A percentile compares a stretch with the other conserved stretches of the same genome.
phyloP scores from a whole-genome alignment of 2,329 filamentous ascomycete species.

The Xylaria sp. region DNA sequence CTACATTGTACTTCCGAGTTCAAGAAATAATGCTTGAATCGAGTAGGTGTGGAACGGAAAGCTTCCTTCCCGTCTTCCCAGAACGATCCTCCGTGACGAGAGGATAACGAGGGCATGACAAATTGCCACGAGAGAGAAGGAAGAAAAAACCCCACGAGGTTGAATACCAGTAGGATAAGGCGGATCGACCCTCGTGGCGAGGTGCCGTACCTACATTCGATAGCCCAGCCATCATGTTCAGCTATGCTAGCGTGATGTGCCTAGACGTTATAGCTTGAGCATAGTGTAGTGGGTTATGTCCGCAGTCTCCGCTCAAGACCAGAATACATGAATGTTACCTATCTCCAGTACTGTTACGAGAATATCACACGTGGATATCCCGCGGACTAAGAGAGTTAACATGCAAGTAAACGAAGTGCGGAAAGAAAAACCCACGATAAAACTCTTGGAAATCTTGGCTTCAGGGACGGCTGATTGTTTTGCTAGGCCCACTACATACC shows the following conservation, averaged over 20 bases:
- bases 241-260: slow-evolving; percentile 27
- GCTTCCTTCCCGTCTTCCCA: slow-evolving; percentile 7
- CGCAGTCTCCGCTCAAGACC: not conserved
- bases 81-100: slow-evolving; percentile 4
- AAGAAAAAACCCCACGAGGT: slow-evolving; percentile 2
- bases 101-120: slow-evolving; percentile 25
- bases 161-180: slow-evolving; percentile 20
- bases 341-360: not conserved
- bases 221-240: slow-evolving; percentile 13
- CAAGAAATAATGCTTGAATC: slow-evolving; percentile 8
- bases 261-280: not conserved
- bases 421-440: slow-evolving; percentile 6
- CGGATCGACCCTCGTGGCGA: slow-evolving; percentile 20
- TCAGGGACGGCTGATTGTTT: not conserved
- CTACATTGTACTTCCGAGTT: not conserved
- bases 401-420: slow-evolving; percentile 14
- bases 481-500: not conserved
- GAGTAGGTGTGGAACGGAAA: slow-evolving; percentile 23
- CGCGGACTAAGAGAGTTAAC: not conserved
- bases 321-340: not conserved
- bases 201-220: slow-evolving; percentile 3
- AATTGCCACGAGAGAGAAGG: slow-evolving; percentile 32
- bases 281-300: not conserved
- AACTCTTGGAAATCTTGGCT: not conserved
- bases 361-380: not conserved